Conservation (phyloP, 129 eudicot species). For the Pseudognaphalium luteoalbum region DNA sequence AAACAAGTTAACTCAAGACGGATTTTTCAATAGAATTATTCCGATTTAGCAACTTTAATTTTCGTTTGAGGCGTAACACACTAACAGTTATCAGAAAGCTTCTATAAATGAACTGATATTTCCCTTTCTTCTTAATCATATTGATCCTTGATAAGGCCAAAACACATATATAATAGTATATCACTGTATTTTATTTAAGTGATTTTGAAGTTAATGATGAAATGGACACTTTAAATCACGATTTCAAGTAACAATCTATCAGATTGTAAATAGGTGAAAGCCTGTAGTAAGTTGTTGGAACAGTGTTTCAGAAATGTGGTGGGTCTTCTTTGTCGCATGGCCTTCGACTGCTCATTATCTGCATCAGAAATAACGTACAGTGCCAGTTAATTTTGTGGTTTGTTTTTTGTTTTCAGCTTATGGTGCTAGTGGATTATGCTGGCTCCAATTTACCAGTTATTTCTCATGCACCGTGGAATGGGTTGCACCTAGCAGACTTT, state of each 20-base stretch:
- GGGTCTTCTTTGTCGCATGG: background rate
- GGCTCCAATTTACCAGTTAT: slow-evolving; percentile 63
- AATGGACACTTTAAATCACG: background rate
- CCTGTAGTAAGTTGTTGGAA: slow-evolving; percentile 2
- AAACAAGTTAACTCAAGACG: slow-evolving; percentile 1
- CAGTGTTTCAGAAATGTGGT: background rate
- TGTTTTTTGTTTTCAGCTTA: slow-evolving; percentile 48
- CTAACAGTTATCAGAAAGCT: background rate
- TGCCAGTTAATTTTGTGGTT: slow-evolving; percentile 10
- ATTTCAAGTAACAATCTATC: background rate
- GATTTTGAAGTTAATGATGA: background rate
- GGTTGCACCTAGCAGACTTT: slow-evolving; percentile 73
- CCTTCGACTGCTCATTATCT: background rate
- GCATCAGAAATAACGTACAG: slow-evolving; percentile 3
- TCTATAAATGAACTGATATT: background rate
- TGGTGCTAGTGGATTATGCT: slow-evolving; percentile 79
- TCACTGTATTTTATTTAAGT: background rate
- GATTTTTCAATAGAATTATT: background rate
- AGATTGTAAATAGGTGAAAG: slow-evolving; percentile 1
- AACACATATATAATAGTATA: background rate
- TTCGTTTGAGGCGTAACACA: background rate
- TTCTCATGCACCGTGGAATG: slow-evolving; percentile 82
- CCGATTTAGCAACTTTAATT: slow-evolving; percentile 16
- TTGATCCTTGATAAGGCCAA: background rate
- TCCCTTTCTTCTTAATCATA: background rate